Base-by-base conservation (phyloP, 2,329 filamentous ascomycete species). In the Fusarium cicatricum region DNA sequence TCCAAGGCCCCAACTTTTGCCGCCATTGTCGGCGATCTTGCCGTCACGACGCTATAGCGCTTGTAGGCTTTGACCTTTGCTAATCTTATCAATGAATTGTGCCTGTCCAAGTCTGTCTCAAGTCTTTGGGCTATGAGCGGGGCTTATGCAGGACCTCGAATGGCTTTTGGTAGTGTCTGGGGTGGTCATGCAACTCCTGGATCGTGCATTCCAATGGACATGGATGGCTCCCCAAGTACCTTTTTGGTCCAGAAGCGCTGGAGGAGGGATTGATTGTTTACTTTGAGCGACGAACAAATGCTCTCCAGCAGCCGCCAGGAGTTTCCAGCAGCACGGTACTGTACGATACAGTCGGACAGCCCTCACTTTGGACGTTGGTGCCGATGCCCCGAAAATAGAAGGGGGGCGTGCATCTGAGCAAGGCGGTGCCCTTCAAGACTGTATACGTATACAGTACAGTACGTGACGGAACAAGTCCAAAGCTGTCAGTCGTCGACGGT, bases 161-260 rank as follows among this genome's bases (percentile, higher is more conserved):
- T 51, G 52, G 39, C 34, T 32, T 54, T 40, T 50, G 16, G 34
- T 47, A 17, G 41, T 52, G 53, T 29, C 38, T 33, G 54, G 48
- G 36, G 29, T 47, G 41, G 57, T 54, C 43, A 68, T 68, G 65
- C 64, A 68, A 10, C 65, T 67, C 65, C 65, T 68, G 56, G 51
- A 55, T 68, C 64, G 62, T 68, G 65, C 65, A 68, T 68, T 62
- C 65, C 65, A 64, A 46, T 54, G 37, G 38, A 44, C 29, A 26
- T 26, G 23, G 43, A 48, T 55, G 29, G 23, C 41, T 19, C 37
- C 42, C 50, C 17, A 32, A 47, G 46, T 14, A 36, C 46, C 59
- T 38, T 45, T 55, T 45, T 37, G 21, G 59, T 63, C 50, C 55
- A 48, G 55, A 55, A 57, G 49, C 45, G 44, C 42, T 19, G 32